phyloP scores from a whole-genome alignment of 805 yeast genomes.

The Zygoascus ofunaensis region DNA sequence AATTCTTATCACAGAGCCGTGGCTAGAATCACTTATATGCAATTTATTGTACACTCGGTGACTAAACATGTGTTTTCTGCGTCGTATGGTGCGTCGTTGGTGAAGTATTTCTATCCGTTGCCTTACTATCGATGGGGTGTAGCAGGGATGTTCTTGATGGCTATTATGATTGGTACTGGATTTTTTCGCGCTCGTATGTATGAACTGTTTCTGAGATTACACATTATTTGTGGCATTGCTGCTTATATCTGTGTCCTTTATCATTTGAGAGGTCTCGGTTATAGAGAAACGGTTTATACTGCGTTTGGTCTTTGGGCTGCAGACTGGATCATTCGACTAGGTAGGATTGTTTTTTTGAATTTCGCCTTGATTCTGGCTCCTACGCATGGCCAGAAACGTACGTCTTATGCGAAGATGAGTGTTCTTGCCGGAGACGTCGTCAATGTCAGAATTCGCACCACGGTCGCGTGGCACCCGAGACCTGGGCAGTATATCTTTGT shows the following conservation, averaged over 20 bases:
- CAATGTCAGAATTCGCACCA: slow-evolving; percentile 41
- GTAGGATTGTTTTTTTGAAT: slow-evolving; percentile 36
- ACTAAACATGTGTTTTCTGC: slow-evolving; percentile 40
- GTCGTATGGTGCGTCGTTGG: slow-evolving; percentile 27
- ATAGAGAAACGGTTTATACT: slow-evolving; percentile 45
- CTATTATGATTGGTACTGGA: slow-evolving; percentile 35
- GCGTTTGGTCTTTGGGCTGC: slow-evolving; percentile 56
- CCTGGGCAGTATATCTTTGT: slow-evolving; percentile 61
- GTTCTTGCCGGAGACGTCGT: slow-evolving; percentile 39
- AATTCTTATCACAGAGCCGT: slow-evolving; percentile 51
- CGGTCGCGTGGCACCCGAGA: slow-evolving; percentile 43
- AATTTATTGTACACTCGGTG: slow-evolving; percentile 39
- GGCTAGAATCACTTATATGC: slow-evolving; percentile 36
- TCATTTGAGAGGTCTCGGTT: slow-evolving; percentile 45
- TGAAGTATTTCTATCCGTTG: slow-evolving; percentile 27
- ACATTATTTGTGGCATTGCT: slow-evolving; percentile 44
- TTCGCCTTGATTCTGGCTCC: slow-evolving; percentile 27
- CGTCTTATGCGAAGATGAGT: slow-evolving; percentile 32
- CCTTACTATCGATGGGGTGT: slow-evolving; percentile 30
- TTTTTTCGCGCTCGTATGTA: slow-evolving; percentile 44
- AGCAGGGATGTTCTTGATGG: slow-evolving; percentile 28
- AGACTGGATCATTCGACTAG: slow-evolving; percentile 51
- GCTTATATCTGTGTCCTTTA: slow-evolving; percentile 52
- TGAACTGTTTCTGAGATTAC: slow-evolving; percentile 50
- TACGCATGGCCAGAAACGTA: slow-evolving; percentile 27